Evolutionary conservation across 2,329 filamentous ascomycete genomes (phyloP), one percentile per base, ranked within the genome.

Genomic region (Neurospora crassa): DNA sequence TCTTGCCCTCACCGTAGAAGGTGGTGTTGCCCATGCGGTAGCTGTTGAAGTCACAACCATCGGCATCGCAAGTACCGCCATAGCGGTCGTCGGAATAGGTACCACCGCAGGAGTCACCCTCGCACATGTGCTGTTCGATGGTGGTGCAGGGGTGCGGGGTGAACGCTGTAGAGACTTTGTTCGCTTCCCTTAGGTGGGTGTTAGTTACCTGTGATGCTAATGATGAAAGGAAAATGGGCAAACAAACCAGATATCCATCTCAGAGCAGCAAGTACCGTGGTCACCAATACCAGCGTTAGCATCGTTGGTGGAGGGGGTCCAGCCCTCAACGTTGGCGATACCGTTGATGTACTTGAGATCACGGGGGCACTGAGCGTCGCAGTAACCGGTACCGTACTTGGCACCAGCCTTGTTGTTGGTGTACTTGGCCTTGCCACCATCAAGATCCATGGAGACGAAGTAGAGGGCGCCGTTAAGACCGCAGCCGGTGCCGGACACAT

Each of bases 391-490:
- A 72, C 88, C 88, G 78, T 77, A 77, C 79, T 86, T 85, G 77
- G 88, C 87, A 72, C 83, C 83, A 12, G 83, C 83, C 79, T 83
- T 82, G 80, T 85, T 89, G 78, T 79, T 80, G 2, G 80, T 71
- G 79, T 84, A 87, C 78, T 83, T 84, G 78, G 79, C 76, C 74
- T 82, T 77, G 68, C 87, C 87, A 74, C 87, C 87, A 74, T 89
- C 87, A 20, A 81, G 80, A 47, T 88, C 86, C 88, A 90, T 90
- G 77, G 84, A 83, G 67, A 87, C 85, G 70, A 89, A 87, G 82
- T 92, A 92, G 67, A 92, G 82, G 67, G 90, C 90, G 70, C 90
- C 90, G 80, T 93, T 92, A 72, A 92, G 81, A 72, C 91, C 91
- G 77, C 91, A 93, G 72, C 87, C 86, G 24, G 91, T 82, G 75